Conservation (phyloP, 1,284 basidiomycete species). For the Ganoderma sp. region DNA sequence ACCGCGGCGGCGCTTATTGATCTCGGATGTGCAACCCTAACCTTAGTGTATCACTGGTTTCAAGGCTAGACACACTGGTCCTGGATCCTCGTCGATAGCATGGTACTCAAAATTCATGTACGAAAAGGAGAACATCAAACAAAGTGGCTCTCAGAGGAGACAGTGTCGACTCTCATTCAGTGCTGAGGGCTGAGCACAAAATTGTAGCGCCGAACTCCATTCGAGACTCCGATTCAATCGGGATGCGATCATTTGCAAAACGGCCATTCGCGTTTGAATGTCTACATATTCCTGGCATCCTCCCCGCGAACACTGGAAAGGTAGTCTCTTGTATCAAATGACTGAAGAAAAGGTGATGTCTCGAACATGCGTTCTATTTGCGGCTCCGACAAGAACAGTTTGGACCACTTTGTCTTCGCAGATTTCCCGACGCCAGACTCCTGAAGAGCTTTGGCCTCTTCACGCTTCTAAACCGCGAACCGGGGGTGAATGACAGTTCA, state of each 20-base stretch:
- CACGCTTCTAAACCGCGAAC: not conserved
- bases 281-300: too few relatives aligned
- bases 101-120: too few relatives aligned
- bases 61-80: too few relatives aligned
- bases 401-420: not conserved
- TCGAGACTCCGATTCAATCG: not conserved
- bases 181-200: too few relatives aligned
- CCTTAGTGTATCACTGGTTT: not conserved
- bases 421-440: not conserved
- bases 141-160: too few relatives aligned
- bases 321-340: not conserved
- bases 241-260: not conserved
- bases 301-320: not conserved
- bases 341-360: not conserved
- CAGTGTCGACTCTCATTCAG: too few relatives aligned
- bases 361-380: not conserved
- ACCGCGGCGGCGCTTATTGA: not conserved
- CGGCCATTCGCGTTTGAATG: too few relatives aligned
- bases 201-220: not conserved
- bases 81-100: too few relatives aligned
- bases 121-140: too few relatives aligned
- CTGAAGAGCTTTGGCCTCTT: not conserved
- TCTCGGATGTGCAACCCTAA: slow-evolving; percentile 9
- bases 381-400: not conserved
- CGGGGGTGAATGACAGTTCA: not conserved